Evolutionary conservation across 2,329 filamentous ascomycete species (phyloP), one percentile per base, ranked within the genome.

Genomic region (Tolypocladium endophyticum): DNA sequence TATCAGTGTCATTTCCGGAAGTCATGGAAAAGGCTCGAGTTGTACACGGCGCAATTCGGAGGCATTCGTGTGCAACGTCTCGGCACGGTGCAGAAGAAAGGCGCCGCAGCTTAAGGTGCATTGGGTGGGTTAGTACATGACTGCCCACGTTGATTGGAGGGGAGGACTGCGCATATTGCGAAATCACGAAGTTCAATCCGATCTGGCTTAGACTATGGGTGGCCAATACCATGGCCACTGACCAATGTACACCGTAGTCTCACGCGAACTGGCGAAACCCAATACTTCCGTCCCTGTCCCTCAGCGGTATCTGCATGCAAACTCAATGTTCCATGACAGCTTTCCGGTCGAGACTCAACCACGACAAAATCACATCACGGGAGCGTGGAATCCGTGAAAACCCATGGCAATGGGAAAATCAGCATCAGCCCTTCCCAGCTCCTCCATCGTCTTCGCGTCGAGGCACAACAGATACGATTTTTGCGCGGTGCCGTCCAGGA

Each of bases 391-490:
- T 0, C 87, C 87, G 70, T 90, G 87, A 63, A 90, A 87, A 0
- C 86, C 86, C 61, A 89, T 74, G 0, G 76, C 80, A 61, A 90
- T 79, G 0, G 82, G 78, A 64, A 84, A 84, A 1, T 79, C 77
- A 28, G 84, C 79, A 64, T 87, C 82, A 4, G 87, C 87, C 52
- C 85, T 78, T 0, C 86, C 87, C 55, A 84, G 45, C 74, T 90
- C 87, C 61, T 70, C 72, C 80, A 90, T 79, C 5, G 80, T 82
- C 68, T 67, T 79, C 5, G 87, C 87, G 67, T 87, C 79, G 38
- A 90, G 69, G 60, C 84, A 86, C 47, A 90, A 65, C 56, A 91
- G 71, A 69, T 89, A 90, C 63, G 86, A 89, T 62, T 63, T 81
- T 62, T 77, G 76, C 7, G 72, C 73, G n/a, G 71, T 67, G 0